Evolutionary conservation across 345 rosid species (phyloP), one percentile per base, ranked within the genome.

Genomic region (Ailanthus altissimus): DNA sequence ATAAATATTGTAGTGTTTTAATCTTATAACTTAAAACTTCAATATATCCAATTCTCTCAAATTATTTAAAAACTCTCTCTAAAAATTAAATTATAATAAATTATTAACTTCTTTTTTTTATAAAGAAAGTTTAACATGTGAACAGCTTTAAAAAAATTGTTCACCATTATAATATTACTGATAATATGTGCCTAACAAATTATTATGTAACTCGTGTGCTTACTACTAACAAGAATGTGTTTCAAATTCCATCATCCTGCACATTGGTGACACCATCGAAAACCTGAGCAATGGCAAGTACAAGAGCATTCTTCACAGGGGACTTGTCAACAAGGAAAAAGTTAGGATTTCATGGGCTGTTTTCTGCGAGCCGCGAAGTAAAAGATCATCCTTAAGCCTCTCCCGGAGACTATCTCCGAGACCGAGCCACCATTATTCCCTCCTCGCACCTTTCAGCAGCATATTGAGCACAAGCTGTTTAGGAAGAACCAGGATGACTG

Each of bases 321-420:
- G 97, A 1, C 75, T 92, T 53, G 99, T 96, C 49, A 96, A 96
- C 79, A 94, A 93, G 85, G 99, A 93, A 78, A 96, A 96, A 74
- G 98, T 96, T 6, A 87, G 99, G 86, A 81, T 96, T 54, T 96
- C 99, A 0, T 96, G 99, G 98, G 97, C 98, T 11, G 97, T 92
- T 67, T 96, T 96, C 82, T 92, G 97, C 53, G 99, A 96, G 80
- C 98, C 99, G 0, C 98, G 0, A 91, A 88, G 93, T 98, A 96
- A 70, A 96, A 91, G 84, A 93, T 96, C 79, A 87, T 93, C 36
- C 97, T 93, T 21, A 83, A 89, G 83, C 99, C 99, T 10, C 80
- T 93, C 69, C 87, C 89, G 0, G 97, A 92, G 81, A 72, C 87
- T 53, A 87, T 96, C 72, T 84, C 88, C 5, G 92, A 77, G 81